phyloP scores from a whole-genome alignment of 345 rosid species.

The Linum trigynum region DNA sequence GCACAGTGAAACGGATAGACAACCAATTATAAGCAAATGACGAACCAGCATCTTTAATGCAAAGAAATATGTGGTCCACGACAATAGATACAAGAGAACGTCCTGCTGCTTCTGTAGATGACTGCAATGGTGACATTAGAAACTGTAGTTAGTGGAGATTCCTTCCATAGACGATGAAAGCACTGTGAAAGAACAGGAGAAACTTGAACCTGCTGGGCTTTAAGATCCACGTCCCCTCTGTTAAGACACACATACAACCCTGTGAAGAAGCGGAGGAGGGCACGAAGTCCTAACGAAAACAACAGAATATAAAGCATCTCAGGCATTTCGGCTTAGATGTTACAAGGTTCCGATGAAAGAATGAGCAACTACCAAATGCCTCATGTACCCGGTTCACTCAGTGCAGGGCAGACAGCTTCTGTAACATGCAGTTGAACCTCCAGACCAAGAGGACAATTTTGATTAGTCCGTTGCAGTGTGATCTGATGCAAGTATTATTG shows the following conservation, averaged over 20 bases:
- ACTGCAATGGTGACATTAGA: conserved; percentile 29
- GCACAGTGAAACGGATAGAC: neutral
- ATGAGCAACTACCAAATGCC: neutral
- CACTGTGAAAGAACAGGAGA: neutral
- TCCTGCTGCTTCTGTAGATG: conserved; percentile 88
- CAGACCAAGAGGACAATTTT: conserved; percentile 85
- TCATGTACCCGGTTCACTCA: conserved; percentile 87
- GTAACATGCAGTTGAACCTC: conserved; percentile 94
- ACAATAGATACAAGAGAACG: conserved; percentile 74
- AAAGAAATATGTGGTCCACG: conserved; percentile 94
- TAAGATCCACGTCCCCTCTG: conserved; percentile 86
- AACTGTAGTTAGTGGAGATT: conserved; percentile 5
- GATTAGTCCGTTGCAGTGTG: conserved; percentile 90
- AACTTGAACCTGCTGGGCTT: conserved; percentile 63
- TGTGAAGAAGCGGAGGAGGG: conserved; percentile 90
- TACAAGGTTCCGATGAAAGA: neutral
- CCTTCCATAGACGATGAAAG: neutral
- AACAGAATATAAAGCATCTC: conserved; percentile 12
- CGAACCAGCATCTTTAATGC: conserved; percentile 94
- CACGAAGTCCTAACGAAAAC: conserved; percentile 69
- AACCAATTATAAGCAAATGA: conserved; percentile 8
- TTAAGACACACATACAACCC: conserved; percentile 89
- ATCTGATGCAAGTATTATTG: conserved; percentile 43
- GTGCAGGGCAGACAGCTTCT: conserved; percentile 95
- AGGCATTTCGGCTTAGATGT: conserved; percentile 3